Evolutionary conservation across 2,329 filamentous ascomycete genomes (phyloP).

Genomic region (Diatrype stigma): DNA sequence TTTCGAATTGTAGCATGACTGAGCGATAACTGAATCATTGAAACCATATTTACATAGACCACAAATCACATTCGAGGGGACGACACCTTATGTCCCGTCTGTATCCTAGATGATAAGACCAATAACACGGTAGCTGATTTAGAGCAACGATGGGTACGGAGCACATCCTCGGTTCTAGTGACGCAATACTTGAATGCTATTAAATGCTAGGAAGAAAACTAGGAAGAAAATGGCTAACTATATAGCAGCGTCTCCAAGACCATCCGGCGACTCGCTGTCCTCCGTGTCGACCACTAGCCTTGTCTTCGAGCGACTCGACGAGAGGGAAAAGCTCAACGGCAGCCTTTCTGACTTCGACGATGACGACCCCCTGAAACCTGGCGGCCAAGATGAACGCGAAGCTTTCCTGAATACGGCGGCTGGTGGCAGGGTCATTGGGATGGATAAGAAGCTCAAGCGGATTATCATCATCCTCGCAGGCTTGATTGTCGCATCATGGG

Average conservation of each 20-base stretch:
- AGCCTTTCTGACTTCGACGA: slow-evolving; percentile 38
- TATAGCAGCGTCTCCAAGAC: slow-evolving; percentile 29
- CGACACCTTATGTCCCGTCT: too few relatives aligned
- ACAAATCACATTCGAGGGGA: too few relatives aligned
- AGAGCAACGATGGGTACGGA: neutral
- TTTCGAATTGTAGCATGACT: too few relatives aligned
- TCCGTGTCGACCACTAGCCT: slow-evolving; percentile 80
- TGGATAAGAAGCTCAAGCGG: slow-evolving; percentile 63
- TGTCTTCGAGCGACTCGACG: slow-evolving; percentile 72
- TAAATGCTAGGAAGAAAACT: too few relatives aligned
- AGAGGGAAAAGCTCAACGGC: slow-evolving; percentile 39
- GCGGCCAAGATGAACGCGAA: slow-evolving; percentile 42
- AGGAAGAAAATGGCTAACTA: slow-evolving; percentile 6
- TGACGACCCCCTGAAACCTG: slow-evolving; percentile 42
- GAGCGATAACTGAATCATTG: too few relatives aligned
- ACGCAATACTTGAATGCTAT: neutral
- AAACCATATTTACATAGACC: too few relatives aligned
- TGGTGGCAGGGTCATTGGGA: slow-evolving; percentile 43
- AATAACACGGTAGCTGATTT: neutral
- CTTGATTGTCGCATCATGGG: slow-evolving; percentile 64
- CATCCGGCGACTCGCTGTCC: slow-evolving; percentile 60
- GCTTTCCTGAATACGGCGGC: slow-evolving; percentile 44
- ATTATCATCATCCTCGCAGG: slow-evolving; percentile 57
- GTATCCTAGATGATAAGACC: too few relatives aligned
- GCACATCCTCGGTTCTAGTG: neutral